Evolutionary conservation across 768 basidiomycete genomes (phyloP).

Genomic region (Podaxis mareebaensis): DNA sequence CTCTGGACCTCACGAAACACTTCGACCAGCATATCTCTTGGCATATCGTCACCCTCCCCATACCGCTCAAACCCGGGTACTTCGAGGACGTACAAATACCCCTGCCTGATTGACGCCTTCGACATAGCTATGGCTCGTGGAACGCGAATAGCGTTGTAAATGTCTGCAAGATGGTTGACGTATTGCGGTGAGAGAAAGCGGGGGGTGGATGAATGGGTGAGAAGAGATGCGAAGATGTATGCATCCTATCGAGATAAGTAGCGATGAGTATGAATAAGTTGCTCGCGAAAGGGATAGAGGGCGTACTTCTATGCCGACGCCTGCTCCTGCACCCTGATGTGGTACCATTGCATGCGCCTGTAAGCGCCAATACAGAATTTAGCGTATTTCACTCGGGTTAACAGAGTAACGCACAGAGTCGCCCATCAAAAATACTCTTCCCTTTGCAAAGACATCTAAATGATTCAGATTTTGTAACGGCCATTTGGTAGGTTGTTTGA

Average conservation of each 20-base stretch:
- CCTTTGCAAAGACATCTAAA: slow-evolving; percentile 20
- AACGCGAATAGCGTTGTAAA: slow-evolving; percentile 28
- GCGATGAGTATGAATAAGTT: slow-evolving; percentile 27
- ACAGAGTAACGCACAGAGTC: slow-evolving; percentile 22
- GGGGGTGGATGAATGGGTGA: slow-evolving; percentile 34
- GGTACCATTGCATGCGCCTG: slow-evolving; percentile 49
- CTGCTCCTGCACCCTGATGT: slow-evolving; percentile 51
- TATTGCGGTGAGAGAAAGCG: slow-evolving; percentile 21
- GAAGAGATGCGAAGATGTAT: slow-evolving; percentile 36
- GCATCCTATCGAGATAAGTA: slow-evolving; percentile 39
- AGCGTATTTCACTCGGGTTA: background rate
- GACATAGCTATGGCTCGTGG: slow-evolving; percentile 27
- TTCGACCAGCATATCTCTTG: slow-evolving; percentile 21
- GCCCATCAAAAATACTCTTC: slow-evolving; percentile 24
- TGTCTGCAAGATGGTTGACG: slow-evolving; percentile 21
- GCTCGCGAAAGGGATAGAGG: background rate
- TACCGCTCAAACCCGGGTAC: slow-evolving; percentile 28
- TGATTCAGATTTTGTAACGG: slow-evolving; percentile 22
- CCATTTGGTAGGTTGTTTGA: slow-evolving; percentile 24
- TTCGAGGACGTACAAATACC: slow-evolving; percentile 16
- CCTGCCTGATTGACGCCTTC: slow-evolving; percentile 16
- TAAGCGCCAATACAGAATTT: background rate
- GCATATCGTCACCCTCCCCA: slow-evolving; percentile 26
- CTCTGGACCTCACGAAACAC: slow-evolving; percentile 22
- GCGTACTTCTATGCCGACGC: slow-evolving; percentile 47